Evolutionary conservation across 208 protist species (phyloP), one percentile per base, ranked within the genome.

Genomic region (Crithidia fasciculata): DNA sequence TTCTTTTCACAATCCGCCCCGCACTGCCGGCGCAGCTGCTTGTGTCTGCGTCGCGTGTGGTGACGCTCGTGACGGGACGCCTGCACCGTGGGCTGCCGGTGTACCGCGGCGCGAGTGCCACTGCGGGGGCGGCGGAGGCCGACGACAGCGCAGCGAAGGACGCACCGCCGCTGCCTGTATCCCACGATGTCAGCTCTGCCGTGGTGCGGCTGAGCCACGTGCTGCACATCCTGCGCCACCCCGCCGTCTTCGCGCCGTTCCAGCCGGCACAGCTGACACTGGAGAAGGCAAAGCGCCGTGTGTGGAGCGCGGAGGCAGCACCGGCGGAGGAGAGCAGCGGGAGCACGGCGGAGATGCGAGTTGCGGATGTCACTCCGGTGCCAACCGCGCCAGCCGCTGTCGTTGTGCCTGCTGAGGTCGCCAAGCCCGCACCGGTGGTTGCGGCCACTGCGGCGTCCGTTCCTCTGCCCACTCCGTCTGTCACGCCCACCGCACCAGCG

Each of bases 161-260:
- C 5, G 19, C 5, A 61, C 18, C 9, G 13, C 74, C 60, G 47
- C 61, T 80, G 62, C 68, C 74, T 0, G 74, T 74, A 36, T 65
- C 74, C 41, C 44, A 66, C 50, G 66, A 47, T 19, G 74, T 85
- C 10, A 75, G 73, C 28, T 76, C 76, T 8, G 76, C 72, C 36
- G 81, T 57, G 58, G 84, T 82, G 50, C 77, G 65, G 19, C 71
- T 80, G 62, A 80, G 73, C 37, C 82, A 81, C 59, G 69, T 74
- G 6, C 58, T 82, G 52, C 68, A 75, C 12, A 58, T 85, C 5
- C 76, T 85, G 37, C 80, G 78, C 2, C 82, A 92, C 55, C 84
- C 87, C 12, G 63, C 76, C 45, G 84, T 82, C 13, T 18, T 92
- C 18, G 84, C 87, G 13, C 81, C 86, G 55, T 83, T 83, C 69